Percentiles rank a stretch among this genome's conserved stretches.
Evolutionary conservation across 2,329 filamentous ascomycete species (phyloP).

Genomic region (Phoma sp.): DNA sequence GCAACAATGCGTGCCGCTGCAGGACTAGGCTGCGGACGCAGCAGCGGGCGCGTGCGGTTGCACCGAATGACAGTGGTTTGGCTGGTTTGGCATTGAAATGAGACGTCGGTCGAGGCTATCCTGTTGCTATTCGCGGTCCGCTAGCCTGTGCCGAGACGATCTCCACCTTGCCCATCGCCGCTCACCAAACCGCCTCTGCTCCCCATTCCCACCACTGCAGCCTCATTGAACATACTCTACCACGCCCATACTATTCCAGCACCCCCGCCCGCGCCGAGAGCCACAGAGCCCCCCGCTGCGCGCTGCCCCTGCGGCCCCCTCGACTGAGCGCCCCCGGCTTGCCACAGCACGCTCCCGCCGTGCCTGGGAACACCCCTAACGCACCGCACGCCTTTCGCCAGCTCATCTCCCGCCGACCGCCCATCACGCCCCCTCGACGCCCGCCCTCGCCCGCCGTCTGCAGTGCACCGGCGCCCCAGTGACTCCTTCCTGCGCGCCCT

Average conservation of each 20-base stretch:
- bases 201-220: slow-evolving; percentile 20
- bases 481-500: slow-evolving; percentile 15
- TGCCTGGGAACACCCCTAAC: slow-evolving; percentile 41
- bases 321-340: slow-evolving; percentile 12
- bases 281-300: slow-evolving; percentile 15
- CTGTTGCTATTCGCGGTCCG: slow-evolving; percentile 16
- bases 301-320: slow-evolving; percentile 27
- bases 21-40: background rate
- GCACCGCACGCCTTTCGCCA: slow-evolving; percentile 42
- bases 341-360: slow-evolving; percentile 26
- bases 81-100: slow-evolving; percentile 12
- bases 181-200: slow-evolving; percentile 13
- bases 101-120: slow-evolving; percentile 16
- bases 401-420: slow-evolving; percentile 35
- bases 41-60: slow-evolving; percentile 1
- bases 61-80: slow-evolving; percentile 6
- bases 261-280: slow-evolving; percentile 8
- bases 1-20: background rate
- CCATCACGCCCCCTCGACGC: slow-evolving; percentile 20
- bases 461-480: slow-evolving; percentile 4
- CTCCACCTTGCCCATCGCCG: slow-evolving; percentile 8
- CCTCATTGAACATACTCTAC: slow-evolving; percentile 21
- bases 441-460: slow-evolving; percentile 4
- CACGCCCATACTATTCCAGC: slow-evolving; percentile 13
- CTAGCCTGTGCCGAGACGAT: slow-evolving; percentile 13